Base-by-base conservation (phyloP, 179 eudicot species). In the Actinidia arguta region DNA sequence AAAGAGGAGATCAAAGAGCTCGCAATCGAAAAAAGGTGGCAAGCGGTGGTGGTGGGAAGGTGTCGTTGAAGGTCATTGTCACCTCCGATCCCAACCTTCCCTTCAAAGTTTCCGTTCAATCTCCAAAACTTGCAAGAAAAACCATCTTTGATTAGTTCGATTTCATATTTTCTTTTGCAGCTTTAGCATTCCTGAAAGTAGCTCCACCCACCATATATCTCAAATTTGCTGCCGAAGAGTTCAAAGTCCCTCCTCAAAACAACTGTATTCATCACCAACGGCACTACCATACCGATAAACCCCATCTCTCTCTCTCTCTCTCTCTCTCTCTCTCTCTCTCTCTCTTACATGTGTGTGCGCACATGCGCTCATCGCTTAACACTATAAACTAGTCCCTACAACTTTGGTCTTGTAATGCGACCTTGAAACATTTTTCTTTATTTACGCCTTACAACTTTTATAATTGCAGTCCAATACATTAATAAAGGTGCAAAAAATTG, bases 31-130 rank as follows among this genome's bases (percentile, higher is more conserved):
- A 25, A 8, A 68, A 75, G 68, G 92, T 94, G 99, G 97, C 97
- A 79, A 90, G 87, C 73, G 91, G 85, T 61, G 89, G 83, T 36
- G 97, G 99, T n/a, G 99, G 98, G 24, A 94, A 96, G 86, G 99
- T 96, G 55, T 96, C 99, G 3, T 96, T 96, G 88, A 96, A 96
- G 88, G 92, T 96, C 79, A 94, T 91, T 55, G 92, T 96, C 3
- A 96, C 97, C 25, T 96, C 99, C 80, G 98, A 96, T 90, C 97
- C 98, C 4, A 94, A 93, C 77, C 95, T 96, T 66, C 98, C 99
- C 51, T 96, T 94, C 92, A 94, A 96, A 96, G 98, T 94, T 98
- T 96, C 82, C 51, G 87, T 63, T 42, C 39, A 76, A 58, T 11
- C 56, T 68, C 54, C 27, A 55, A 17, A 31, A 6, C 12, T 12